Percentiles rank a stretch among this genome's conserved stretches.
Conservation (phyloP, 208 protist species). For the Trypanosoma avium region DNA sequence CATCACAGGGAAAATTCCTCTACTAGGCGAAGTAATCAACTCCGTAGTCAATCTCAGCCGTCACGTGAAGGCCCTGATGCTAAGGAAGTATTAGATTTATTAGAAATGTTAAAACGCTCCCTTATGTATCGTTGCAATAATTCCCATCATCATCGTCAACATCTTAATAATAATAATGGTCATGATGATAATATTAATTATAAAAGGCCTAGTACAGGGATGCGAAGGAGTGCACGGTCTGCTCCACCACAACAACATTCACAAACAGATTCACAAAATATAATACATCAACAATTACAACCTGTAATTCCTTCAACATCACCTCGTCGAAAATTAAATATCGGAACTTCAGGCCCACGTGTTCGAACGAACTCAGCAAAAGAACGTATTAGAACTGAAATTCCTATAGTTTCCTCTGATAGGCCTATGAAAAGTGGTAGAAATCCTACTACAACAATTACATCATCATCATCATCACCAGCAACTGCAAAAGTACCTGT, state of each 20-base stretch:
- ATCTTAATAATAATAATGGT: no score
- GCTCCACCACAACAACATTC: not conserved
- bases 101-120: constrained; percentile 16
- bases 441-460: no score
- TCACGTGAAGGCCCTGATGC: not conserved
- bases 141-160: not conserved
- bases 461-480: no score
- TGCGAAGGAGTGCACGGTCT: constrained; percentile 5
- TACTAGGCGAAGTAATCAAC: not conserved
- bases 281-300: no score
- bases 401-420: no score
- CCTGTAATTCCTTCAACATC: not conserved
- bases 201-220: not conserved
- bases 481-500: no score
- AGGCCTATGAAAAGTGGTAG: no score
- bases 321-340: not conserved
- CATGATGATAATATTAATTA: no score
- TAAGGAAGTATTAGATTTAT: constrained; percentile 3
- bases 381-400: not conserved
- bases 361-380: not conserved
- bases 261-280: not conserved
- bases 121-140: constrained; percentile 16
- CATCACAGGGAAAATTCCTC: no score
- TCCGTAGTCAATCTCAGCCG: not conserved
- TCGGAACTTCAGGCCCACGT: not conserved